phyloP scores from a whole-genome alignment of 805 yeast species.

The Candida boleticola region DNA sequence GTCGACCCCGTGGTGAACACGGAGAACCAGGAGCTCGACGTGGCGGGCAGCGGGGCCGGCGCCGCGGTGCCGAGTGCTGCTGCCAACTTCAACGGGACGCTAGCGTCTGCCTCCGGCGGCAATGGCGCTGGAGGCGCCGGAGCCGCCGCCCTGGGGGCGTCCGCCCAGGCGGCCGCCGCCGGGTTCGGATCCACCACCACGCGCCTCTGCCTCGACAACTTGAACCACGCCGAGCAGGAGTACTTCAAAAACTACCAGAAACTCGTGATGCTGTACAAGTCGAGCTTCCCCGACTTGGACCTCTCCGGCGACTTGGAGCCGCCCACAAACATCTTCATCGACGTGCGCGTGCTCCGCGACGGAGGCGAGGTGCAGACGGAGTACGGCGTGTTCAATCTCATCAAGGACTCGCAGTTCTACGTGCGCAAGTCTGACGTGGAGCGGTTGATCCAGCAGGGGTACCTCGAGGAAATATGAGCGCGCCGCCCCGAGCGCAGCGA shows the following conservation, averaged over 20 bases:
- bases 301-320: slow-evolving; percentile 87
- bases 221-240: slow-evolving; percentile 78
- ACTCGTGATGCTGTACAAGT: slow-evolving; percentile 70
- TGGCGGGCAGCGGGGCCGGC: not conserved
- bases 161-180: not conserved
- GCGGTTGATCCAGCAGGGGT: slow-evolving; percentile 90
- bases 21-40: slow-evolving; percentile 1
- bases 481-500: too few relatives aligned
- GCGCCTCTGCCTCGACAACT: slow-evolving; percentile 39
- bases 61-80: not conserved
- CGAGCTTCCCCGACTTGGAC: slow-evolving; percentile 79
- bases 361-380: slow-evolving; percentile 98
- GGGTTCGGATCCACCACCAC: slow-evolving; percentile 18
- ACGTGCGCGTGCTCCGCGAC: slow-evolving; percentile 87
- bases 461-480: slow-evolving; percentile 66
- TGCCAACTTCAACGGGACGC: not conserved
- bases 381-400: slow-evolving; percentile 90
- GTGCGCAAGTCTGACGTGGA: slow-evolving; percentile 95
- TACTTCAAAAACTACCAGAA: slow-evolving; percentile 72
- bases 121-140: not conserved
- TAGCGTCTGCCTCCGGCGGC: not conserved
- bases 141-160: not conserved
- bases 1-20: slow-evolving; percentile 41
- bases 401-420: slow-evolving; percentile 91
- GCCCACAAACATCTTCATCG: slow-evolving; percentile 88